Base-by-base conservation (phyloP, 108 stramenopile genomes). In the Fragilariopsis cylindrus region DNA sequence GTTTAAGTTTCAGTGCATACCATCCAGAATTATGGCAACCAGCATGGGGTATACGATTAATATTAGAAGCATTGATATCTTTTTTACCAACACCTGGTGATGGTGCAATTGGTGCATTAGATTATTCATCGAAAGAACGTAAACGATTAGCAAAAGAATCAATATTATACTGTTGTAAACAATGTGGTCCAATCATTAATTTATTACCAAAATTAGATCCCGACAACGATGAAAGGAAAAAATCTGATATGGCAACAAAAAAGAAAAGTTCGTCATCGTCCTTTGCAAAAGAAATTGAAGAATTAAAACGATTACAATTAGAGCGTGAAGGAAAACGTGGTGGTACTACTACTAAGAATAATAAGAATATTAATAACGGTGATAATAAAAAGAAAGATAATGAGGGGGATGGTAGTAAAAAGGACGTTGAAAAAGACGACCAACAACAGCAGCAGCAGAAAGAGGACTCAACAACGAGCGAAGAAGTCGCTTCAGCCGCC, bases 11-110 rank as follows among this genome's bases (percentile, higher is more conserved):
- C 70, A 89, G 91, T 16, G 95, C 97, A 12, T 94, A 89, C 73
- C 99, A 99, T 86, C 97, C 97, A 0, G 99, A 99, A 84, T 77
- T 97, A 72, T 99, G 99, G 99, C 97, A 96, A 81, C 88, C 83
- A 7, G 83, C 81, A 2, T 97, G 97, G 97, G 97, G 97, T 13
- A 91, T 99, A 60, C 94, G 99, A 40, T 78, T 97, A 4, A 99
- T 99, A 55, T 82, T 99, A 45, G 98, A 98, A 76, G 99, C 99
- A 7, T 76, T 99, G 13, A 98, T 98, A 56, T 88, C 87, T 76
- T 99, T 99, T 69, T 71, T 99, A 5, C 97, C 97, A 1, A 94
- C 98, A 1, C 96, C 97, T 7, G 95, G 92, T 1, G 96, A 97
- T 72, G 97, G 98, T 8, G 99, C 99, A 7, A 88, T 99, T 70